These are phyloP conservation scores for Larix kaempferi DNA, from an alignment of 75 land plant genomes.

Conservation along the genomic window DNA sequence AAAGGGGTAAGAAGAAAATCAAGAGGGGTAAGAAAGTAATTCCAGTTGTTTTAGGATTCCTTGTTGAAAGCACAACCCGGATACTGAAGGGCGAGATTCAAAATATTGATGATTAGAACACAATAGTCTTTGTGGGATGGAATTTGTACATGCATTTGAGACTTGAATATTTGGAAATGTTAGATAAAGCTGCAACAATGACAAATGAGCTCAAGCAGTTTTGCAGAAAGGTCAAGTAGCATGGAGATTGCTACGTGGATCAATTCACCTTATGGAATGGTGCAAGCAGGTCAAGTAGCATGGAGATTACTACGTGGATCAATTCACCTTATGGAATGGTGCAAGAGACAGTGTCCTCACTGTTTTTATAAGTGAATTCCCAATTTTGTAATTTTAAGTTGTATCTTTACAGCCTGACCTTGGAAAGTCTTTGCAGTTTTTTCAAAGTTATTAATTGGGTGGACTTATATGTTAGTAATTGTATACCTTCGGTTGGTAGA, in stretches of 20 bases:
- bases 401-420: no score
- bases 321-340: no score
- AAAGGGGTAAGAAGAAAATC: conserved; percentile 71
- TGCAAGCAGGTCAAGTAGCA: no score
- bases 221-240: conserved; percentile 7
- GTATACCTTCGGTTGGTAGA: no score
- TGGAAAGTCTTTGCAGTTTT: no score
- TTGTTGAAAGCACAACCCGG: conserved; percentile 63
- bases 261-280: no score
- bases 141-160: conserved; percentile 10
- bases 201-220: not conserved
- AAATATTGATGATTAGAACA: conserved; percentile 42
- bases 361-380: no score
- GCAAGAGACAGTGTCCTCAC: no score
- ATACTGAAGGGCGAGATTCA: conserved; percentile 98
- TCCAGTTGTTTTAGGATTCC: conserved; percentile 64
- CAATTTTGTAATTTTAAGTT: no score
- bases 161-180: conserved; percentile 4
- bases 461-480: no score
- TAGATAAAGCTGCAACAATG: conserved; percentile 8
- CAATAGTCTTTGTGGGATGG: not conserved
- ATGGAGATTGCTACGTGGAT: conserved; percentile 1
- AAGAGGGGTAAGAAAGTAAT: conserved; percentile 84
- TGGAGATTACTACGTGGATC: no score
- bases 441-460: no score